Evolutionary conservation across 2,329 filamentous ascomycete species (phyloP).

Genomic region (Coniochaeta sp.): DNA sequence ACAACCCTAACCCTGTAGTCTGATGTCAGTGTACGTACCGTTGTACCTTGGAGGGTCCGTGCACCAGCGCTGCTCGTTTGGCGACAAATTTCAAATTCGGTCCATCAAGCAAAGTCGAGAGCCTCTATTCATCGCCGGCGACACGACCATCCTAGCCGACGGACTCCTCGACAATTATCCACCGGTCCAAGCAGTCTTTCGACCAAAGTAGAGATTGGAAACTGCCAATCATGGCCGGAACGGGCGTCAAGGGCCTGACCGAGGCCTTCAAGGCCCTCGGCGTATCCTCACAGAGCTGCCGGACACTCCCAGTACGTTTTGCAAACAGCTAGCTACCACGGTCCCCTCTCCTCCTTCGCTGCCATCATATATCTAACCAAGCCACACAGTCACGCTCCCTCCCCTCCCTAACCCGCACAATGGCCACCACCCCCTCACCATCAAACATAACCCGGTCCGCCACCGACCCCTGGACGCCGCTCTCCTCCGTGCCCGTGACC

Average conservation of each 20-base stretch:
- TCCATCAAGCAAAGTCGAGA: background rate
- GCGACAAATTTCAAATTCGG: background rate
- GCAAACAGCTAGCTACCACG: background rate
- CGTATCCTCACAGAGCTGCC: conserved; percentile 36
- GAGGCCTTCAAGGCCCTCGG: conserved; percentile 46
- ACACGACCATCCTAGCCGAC: background rate
- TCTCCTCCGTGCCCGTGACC: conserved; percentile 69
- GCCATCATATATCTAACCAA: too few relatives aligned
- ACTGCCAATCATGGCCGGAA: conserved; percentile 32
- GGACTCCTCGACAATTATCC: background rate
- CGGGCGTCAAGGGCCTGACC: conserved; percentile 39
- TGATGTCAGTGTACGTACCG: too few relatives aligned
- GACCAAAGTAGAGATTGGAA: background rate
- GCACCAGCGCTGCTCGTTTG: background rate
- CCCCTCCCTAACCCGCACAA: conserved; percentile 26
- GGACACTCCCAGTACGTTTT: conserved; percentile 15
- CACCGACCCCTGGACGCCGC: conserved; percentile 35
- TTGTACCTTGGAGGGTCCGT: background rate
- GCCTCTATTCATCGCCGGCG: background rate
- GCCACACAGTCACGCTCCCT: background rate
- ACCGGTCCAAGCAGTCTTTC: background rate
- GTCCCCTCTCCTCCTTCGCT: too few relatives aligned
- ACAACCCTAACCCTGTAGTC: background rate
- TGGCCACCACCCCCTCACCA: conserved; percentile 45
- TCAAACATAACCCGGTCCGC: conserved; percentile 29